Evolutionary conservation across 2,329 filamentous ascomycete species (phyloP).

Genomic region (Pseudogymnoascus sp.): DNA sequence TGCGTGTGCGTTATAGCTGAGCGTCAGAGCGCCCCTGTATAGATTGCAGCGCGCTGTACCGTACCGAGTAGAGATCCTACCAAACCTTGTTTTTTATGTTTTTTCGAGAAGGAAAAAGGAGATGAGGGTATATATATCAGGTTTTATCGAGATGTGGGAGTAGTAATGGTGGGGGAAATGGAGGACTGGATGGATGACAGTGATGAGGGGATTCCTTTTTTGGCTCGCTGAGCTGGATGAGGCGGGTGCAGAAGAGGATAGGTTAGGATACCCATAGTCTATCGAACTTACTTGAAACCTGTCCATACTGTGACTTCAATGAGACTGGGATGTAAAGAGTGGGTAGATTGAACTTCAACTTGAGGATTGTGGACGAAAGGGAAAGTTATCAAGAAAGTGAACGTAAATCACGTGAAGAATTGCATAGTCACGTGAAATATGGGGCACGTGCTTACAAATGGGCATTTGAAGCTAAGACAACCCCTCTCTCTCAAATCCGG

Average conservation of each 20-base stretch:
- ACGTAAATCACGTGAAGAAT: not conserved
- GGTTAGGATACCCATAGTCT: not conserved
- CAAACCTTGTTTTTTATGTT: not conserved
- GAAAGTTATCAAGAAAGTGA: not conserved
- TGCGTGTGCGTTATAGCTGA: not conserved
- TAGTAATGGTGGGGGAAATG: not conserved
- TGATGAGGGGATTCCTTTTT: not conserved
- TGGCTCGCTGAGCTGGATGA: not conserved
- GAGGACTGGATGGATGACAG: not conserved
- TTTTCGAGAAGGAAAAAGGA: not conserved
- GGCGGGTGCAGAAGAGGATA: constrained; percentile 3
- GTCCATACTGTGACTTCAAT: not conserved
- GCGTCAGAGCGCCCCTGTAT: not conserved
- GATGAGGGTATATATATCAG: not conserved
- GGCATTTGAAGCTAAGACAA: not conserved
- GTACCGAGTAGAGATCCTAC: not conserved
- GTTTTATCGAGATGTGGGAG: not conserved
- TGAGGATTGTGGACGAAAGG: not conserved
- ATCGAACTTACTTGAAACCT: not conserved
- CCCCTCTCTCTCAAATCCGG: no score
- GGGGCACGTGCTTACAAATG: not conserved
- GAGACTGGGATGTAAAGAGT: not conserved
- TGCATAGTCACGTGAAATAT: not conserved
- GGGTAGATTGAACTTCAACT: not conserved
- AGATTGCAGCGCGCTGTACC: not conserved